Evolutionary conservation across 495 filamentous ascomycete genomes (phyloP).

Genomic region (Geoglossum glabrum): DNA sequence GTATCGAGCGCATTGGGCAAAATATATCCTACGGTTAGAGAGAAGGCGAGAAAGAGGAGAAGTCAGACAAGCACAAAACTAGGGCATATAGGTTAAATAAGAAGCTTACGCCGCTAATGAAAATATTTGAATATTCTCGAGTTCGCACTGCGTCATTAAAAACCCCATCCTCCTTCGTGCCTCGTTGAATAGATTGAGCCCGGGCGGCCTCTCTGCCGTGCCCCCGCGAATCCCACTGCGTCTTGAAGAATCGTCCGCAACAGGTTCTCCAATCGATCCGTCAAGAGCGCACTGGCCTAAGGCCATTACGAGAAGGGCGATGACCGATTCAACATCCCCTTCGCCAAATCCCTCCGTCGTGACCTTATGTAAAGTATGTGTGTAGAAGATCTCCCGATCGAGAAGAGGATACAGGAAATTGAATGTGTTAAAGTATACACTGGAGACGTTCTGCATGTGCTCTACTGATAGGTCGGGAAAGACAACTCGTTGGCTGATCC

Average conservation of each 20-base stretch:
- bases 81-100: neutral
- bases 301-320: conserved; percentile 35
- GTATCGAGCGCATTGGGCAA: conserved; percentile 28
- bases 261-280: conserved; percentile 23
- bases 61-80: neutral
- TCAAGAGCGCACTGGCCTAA: conserved; percentile 33
- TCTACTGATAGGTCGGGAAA: conserved; percentile 25
- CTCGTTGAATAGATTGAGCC: conserved; percentile 37
- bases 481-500: conserved; percentile 7
- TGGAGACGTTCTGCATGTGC: conserved; percentile 27
- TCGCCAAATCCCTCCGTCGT: conserved; percentile 28
- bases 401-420: conserved; percentile 36
- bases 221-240: conserved; percentile 34
- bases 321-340: conserved; percentile 25
- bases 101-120: conserved; percentile 28
- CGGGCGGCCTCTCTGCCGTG: conserved; percentile 27
- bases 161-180: conserved; percentile 37
- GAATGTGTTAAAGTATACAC: conserved; percentile 34
- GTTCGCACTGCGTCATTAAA: conserved; percentile 28
- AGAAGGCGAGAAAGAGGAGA: neutral
- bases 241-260: conserved; percentile 23
- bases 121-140: conserved; percentile 37
- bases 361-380: conserved; percentile 24
- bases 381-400: conserved; percentile 29
- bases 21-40: conserved; percentile 24